Evolutionary conservation across 2,329 filamentous ascomycete species (phyloP), one percentile per base, ranked within the genome.

Genomic region (Arthroderma sp.): DNA sequence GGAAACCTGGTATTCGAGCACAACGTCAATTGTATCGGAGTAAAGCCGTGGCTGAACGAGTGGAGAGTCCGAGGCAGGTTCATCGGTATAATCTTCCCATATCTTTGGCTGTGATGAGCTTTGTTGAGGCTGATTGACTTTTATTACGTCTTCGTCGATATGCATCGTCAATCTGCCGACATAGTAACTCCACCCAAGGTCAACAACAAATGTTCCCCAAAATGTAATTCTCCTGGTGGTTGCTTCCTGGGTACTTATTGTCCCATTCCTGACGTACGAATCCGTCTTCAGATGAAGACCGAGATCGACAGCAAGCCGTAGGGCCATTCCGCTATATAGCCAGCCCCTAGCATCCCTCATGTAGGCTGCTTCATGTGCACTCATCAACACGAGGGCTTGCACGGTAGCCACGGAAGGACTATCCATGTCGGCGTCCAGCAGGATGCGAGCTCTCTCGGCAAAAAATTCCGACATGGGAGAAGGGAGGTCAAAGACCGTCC

Each of bases 371-470:
- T 68, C 65, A 29, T 58, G 56, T 8, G 55, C 54, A 41, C 61
- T 62, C 36, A 68, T 54, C 29, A 68, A 52, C 5, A 61, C 54
- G 29, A 67, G 51, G 3, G 63, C 59, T 45, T 68, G 65, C 5
- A 62, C 58, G 5, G 63, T 67, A 5, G 64, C 61, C n/a, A 67
- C 51, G 11, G 56, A 58, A 1, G 65, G 64, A 30, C 53, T 60
- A 40, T 66, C 64, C 31, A 68, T 54, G 42, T 68, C 64, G 4
- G 62, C 53, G 28, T 68, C 62, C 5, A 68, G 52, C 4, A 51
- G 48, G 7, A 46, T 39, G 29, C 46, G 41, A 34, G 45, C 47
- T 11, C 46, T 38, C 10, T 36, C 30, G 9, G 43, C 43, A 31
- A 47, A 47, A 38, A 48, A 49, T 32, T 50, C 49, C 36, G 49